Base-by-base conservation (phyloP, 257 asterid genomes). In the Solanum rostratum region DNA sequence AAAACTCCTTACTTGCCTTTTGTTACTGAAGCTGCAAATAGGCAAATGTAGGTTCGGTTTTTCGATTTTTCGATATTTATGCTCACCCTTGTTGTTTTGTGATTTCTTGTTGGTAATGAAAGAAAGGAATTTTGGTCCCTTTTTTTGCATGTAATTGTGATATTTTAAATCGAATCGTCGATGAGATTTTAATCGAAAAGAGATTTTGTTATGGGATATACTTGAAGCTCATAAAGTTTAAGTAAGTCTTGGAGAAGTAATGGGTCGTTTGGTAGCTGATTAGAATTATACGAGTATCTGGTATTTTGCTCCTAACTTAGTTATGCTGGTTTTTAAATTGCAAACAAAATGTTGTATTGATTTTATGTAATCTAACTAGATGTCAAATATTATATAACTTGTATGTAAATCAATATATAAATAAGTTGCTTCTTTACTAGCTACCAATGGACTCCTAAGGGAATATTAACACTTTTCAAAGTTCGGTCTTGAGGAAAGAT, bases 1-100 rank as follows among this genome's bases (percentile, higher is more conserved):
- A 96, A 92, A 87, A 96, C 97, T 24, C 98, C 98, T 4, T 92
- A 93, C 84, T 84, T 95, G 89, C 98, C 98, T 39, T 66, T 95
- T 41, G 98, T 95, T 59, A 97, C 97, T 30, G 93, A 92, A 33
- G 99, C 99, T 20, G 98, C 97, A 62, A 91, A 92, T 49, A 85
- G 87, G 84, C 22, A n/a, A 79, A 62, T 82, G 85, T 83, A 83
- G 68, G 2, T n/a, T 24, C 15, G 24, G 15, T 57, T 7, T 69
- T 3, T 19, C 0, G 2, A 46, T 14, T 29, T 63, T 63, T 18
- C 16, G 5, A 7, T 66, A 33, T 33, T 33, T 33, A 33, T 33
- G 39, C n/a, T n/a, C n/a, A n/a, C n/a, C n/a, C n/a, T 7, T 49
- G 1, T 43, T 73, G 0, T 46, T 16, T 20, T 33, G 2, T 22